Evolutionary conservation across 2,329 filamentous ascomycete genomes (phyloP), one percentile per base, ranked within the genome.

Genomic region (Cercospora sp.): DNA sequence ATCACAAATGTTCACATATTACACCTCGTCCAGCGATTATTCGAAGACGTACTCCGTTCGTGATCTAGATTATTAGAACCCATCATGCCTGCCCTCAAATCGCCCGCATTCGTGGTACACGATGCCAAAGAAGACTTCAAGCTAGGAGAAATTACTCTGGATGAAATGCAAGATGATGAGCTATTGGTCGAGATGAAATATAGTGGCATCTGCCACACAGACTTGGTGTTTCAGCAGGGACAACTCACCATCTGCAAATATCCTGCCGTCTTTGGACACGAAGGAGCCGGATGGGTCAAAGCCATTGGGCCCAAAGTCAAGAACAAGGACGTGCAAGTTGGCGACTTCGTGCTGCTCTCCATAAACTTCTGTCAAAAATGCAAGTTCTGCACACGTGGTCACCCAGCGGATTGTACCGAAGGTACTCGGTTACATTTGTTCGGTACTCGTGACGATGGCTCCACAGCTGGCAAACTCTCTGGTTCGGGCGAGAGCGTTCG

Each of bases 181-280:
- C 45, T 70, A 16, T 65, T 74, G 3, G 55, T 73, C 30, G 67
- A 72, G n/a, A 73, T 74, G 65, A 61, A 72, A 57, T 71, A 70
- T 43, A 66, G 68, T 5, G 72, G 71, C 13, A 73, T 73, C 28
- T 73, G 72, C 66, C 72, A 74, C 34, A 74, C 71, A 18, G 72
- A 73, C 40, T 61, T 73, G 21, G 67, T 72, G 3, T 69, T 70
- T 10, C 71, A 73, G 66, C 53, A 69, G 37, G 69, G 37, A n/a
- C 37, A 40, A 40, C 37, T 40, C 3, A 40, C 37, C 37, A 40
- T 40, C 37, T 40, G 37, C 37, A 40, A 40, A 40, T 40, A 40
- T 6, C 37, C 37, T 40, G 37, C 37, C 12, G 37, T 40, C 37
- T 40, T 40, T 40, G 37, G 37, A 5, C 37, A 40, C 5, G 37